phyloP scores from a whole-genome alignment of 345 rosid species.

The Lagerstroemia speciosa region DNA sequence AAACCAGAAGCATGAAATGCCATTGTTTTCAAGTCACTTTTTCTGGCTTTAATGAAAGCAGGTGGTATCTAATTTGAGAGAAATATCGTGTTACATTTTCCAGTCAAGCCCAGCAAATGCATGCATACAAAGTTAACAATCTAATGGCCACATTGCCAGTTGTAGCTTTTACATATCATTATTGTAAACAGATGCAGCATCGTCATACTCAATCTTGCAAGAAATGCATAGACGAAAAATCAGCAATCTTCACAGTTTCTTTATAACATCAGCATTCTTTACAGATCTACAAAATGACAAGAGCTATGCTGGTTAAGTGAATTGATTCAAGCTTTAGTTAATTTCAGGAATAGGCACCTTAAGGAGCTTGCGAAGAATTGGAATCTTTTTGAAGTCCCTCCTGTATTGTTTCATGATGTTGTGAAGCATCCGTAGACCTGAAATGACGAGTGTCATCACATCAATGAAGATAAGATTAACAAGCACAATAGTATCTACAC shows the following conservation, averaged over 20 bases:
- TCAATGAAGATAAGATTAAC: not conserved
- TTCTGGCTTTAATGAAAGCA: not conserved
- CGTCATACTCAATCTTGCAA: not conserved
- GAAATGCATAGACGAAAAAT: not conserved
- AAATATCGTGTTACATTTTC: not conserved
- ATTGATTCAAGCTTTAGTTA: not conserved
- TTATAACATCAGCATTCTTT: no score
- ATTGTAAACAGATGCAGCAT: not conserved
- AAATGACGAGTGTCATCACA: constrained; percentile 7
- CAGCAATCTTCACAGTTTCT: not conserved
- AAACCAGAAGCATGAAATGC: not conserved
- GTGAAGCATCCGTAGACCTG: constrained; percentile 95
- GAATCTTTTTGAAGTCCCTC: constrained; percentile 85
- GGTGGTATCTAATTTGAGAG: not conserved
- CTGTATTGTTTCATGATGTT: constrained; percentile 90
- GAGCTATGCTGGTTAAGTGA: not conserved
- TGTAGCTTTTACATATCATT: not conserved
- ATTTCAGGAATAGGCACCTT: constrained; percentile 41
- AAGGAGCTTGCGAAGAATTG: constrained; percentile 91
- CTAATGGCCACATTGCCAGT: not conserved
- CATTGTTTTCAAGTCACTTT: not conserved
- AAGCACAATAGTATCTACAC: not conserved
- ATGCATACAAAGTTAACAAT: not conserved
- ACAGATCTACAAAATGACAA: not conserved
- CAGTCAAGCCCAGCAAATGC: not conserved